These are phyloP conservation scores for Saksenaea oblongispora DNA, from an alignment of 371 early-diverging fungal genomes.

Conservation along the genomic window DNA sequence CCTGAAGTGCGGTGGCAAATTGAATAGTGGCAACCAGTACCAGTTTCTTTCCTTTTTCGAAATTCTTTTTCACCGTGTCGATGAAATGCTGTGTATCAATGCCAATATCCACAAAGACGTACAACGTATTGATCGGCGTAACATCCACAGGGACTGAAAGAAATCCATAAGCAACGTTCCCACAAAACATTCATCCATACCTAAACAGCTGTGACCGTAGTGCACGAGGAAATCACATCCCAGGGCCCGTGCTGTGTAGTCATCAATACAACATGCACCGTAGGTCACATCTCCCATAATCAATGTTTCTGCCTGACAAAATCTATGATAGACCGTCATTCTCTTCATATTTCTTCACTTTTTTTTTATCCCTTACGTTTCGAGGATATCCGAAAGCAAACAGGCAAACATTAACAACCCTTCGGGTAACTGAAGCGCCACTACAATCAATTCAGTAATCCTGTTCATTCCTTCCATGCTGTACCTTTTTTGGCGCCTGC, in stretches of 20 bases:
- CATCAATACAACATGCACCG: slow-evolving; percentile 99
- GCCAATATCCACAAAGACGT: slow-evolving; percentile 99
- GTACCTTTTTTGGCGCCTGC: slow-evolving; percentile 76
- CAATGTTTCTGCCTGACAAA: slow-evolving; percentile 87
- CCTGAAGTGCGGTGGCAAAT: slow-evolving; percentile 91
- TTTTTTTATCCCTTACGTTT: slow-evolving; percentile 58
- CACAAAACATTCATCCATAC: slow-evolving; percentile 34
- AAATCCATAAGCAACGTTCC: neutral
- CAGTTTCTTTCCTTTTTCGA: slow-evolving; percentile 72
- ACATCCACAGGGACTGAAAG: slow-evolving; percentile 90
- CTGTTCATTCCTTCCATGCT: neutral
- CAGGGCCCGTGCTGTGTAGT: slow-evolving; percentile 90
- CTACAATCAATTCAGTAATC: slow-evolving; percentile 34
- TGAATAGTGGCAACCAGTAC: slow-evolving; percentile 97
- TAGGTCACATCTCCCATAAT: slow-evolving; percentile 99
- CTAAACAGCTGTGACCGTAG: slow-evolving; percentile 98
- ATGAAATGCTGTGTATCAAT: slow-evolving; percentile 95
- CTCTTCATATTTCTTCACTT: neutral
- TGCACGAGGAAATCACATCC: slow-evolving; percentile 98
- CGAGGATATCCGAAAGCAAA: slow-evolving; percentile 89
- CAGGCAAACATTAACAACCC: slow-evolving; percentile 97
- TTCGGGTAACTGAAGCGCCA: slow-evolving; percentile 99
- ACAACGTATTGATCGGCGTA: slow-evolving; percentile 94
- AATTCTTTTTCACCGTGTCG: slow-evolving; percentile 84
- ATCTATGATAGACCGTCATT: slow-evolving; percentile 44